Base-by-base conservation (phyloP, 2,329 filamentous ascomycete species). In the Aspergillus persii region DNA sequence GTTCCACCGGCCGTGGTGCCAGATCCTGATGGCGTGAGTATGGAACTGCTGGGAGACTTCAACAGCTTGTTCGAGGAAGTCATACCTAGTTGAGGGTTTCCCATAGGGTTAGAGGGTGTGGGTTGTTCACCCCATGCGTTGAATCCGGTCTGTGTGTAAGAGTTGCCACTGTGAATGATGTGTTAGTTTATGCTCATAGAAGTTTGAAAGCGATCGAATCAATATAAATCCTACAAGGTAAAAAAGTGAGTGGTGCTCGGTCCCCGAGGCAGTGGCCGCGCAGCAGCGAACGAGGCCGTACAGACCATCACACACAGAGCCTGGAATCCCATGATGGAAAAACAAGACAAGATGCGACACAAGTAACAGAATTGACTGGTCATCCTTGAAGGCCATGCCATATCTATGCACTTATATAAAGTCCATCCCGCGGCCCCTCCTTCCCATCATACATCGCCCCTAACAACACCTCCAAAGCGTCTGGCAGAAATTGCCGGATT, bases 141-240 rank as follows among this genome's bases (percentile, higher is more conserved):
- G 72, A 89, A 89, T 8, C 82, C 82, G 2, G 83, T 86, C 61
- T 82, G 80, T 1, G 83, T 83, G 72, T 86, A 87, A 2, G 83
- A 86, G 66, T 87, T 83, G 47, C 85, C 84, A 63, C 82, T 83
- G 56, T 44, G 9, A 41, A 53, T 44, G 5, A 36, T 53, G 2
- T 44, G 1, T 51, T n/a, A 27, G 29, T n/a, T n/a, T 44, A 44
- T 7, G 15, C n/a, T 44, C 39, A 5, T 44, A 12, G 39, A 26
- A 31, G 30, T 31, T 8, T 31, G 8, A 31, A 8, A 31, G 8
- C 5, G 1, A 31, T 31, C 5, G 30, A 31, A 31, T 8, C 8
- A 31, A 31, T 31, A 31, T 31, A 31, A 15, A 2, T 33, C 69
- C 63, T 62, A 79, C 76, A 80, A 80, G 7, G 73, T 77, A 59